Evolutionary conservation across 2,329 filamentous ascomycete genomes (phyloP).

Genomic region (Pestalotiopsis sp.): DNA sequence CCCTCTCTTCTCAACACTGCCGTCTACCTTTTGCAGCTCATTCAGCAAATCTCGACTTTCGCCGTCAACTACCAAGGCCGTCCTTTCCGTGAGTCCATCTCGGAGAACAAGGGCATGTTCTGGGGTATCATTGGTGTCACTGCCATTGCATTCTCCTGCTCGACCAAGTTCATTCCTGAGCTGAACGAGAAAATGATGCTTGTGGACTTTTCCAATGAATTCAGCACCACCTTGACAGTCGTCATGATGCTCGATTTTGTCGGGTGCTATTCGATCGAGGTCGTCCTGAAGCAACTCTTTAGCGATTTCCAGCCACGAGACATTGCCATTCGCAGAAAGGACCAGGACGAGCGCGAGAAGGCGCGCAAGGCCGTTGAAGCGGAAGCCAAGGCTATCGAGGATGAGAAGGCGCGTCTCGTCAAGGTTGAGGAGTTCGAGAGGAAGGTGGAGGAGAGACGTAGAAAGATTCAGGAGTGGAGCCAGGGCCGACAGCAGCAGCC

Average conservation of each 20-base stretch:
- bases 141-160: conserved; percentile 89
- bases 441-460: conserved; percentile 54
- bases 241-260: conserved; percentile 88
- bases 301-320: conserved; percentile 93
- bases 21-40: conserved; percentile 94
- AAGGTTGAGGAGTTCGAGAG: conserved; percentile 64
- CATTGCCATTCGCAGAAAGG: conserved; percentile 82
- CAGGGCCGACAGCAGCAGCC: conserved; percentile 27
- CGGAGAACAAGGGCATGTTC: conserved; percentile 97
- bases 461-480: conserved; percentile 51
- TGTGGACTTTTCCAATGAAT: conserved; percentile 85
- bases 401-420: conserved; percentile 54
- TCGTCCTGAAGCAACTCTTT: conserved; percentile 81
- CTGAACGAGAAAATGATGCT: conserved; percentile 92
- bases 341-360: conserved; percentile 81
- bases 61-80: conserved; percentile 99
- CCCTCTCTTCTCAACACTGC: conserved; percentile 95
- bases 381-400: conserved; percentile 49
- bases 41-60: conserved; percentile 98
- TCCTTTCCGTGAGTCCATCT: conserved; percentile 93
- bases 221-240: conserved; percentile 82
- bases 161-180: conserved; percentile 92
- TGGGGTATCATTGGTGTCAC: conserved; percentile 92
- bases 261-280: conserved; percentile 86
- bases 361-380: conserved; percentile 66